Conservation (phyloP, 2,329 filamentous ascomycete genomes). For the Zymoseptoria passerinii region DNA sequence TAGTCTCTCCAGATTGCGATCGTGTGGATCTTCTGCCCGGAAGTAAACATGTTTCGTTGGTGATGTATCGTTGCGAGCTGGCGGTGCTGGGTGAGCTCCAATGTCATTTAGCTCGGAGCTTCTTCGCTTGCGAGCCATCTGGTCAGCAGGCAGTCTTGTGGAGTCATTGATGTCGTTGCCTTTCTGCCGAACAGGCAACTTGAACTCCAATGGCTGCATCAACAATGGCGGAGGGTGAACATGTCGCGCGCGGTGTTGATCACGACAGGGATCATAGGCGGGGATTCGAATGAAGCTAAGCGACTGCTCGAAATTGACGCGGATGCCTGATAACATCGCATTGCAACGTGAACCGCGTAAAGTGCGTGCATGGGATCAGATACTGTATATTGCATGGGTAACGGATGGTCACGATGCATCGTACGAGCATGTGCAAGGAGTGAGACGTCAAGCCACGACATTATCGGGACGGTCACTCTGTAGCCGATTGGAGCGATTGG, state of each 20-base stretch:
- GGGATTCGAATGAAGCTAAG: background rate
- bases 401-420: background rate
- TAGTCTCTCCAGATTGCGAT: constrained; percentile 1
- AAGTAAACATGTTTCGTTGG: background rate
- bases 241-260: background rate
- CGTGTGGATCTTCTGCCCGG: background rate
- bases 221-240: background rate
- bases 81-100: background rate
- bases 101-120: background rate
- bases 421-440: background rate
- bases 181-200: background rate
- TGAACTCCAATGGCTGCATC: background rate
- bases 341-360: background rate
- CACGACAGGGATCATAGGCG: background rate
- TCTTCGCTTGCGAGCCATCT: background rate
- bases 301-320: background rate
- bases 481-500: background rate
- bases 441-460: background rate
- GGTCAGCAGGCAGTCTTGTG: background rate
- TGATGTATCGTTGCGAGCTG: background rate
- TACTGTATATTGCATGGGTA: background rate
- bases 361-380: background rate
- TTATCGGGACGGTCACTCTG: background rate
- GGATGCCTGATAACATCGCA: background rate
- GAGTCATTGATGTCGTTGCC: background rate